Percentiles rank a stretch among this genome's conserved stretches.
Conservation (phyloP, 805 yeast genomes). For the Nakazawaea ernobii region DNA sequence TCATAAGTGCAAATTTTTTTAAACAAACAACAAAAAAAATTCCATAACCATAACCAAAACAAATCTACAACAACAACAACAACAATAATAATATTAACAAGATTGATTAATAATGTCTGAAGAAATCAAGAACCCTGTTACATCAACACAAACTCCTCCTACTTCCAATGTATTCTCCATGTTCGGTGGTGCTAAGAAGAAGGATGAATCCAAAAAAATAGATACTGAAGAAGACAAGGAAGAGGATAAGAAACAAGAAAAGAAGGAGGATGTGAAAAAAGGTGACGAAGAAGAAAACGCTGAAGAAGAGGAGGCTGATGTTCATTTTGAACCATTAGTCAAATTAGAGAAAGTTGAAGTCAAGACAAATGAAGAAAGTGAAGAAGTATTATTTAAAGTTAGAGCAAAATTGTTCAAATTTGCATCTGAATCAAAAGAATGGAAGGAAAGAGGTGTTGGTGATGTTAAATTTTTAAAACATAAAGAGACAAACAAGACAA, state of each 20-base stretch:
- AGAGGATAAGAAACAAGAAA: conserved; percentile 31
- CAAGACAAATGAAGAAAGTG: conserved; percentile 91
- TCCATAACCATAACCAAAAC: too few species aligned
- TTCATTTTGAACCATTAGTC: conserved; percentile 95
- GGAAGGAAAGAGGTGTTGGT: conserved; percentile 99
- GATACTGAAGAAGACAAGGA: conserved; percentile 29
- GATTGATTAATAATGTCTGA: conserved; percentile 13
- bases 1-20: too few species aligned
- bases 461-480: conserved; percentile 94
- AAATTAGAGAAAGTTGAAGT: conserved; percentile 94
- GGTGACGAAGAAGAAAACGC: conserved; percentile 45
- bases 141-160: conserved; percentile 50
- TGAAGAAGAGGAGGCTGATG: conserved; percentile 68
- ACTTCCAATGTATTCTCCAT: conserved; percentile 82
- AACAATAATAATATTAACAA: too few species aligned
- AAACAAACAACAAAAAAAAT: too few species aligned
- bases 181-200: conserved; percentile 88
- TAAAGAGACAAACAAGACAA: conserved; percentile 72
- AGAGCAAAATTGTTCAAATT: conserved; percentile 94
- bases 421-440: conserved; percentile 74
- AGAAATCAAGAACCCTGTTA: conserved; percentile 23
- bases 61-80: too few species aligned
- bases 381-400: conserved; percentile 75
- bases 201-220: conserved; percentile 39
- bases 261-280: conserved; percentile 26